Evolutionary conservation across 768 basidiomycete genomes (phyloP).

Genomic region (Serendipita indica): DNA sequence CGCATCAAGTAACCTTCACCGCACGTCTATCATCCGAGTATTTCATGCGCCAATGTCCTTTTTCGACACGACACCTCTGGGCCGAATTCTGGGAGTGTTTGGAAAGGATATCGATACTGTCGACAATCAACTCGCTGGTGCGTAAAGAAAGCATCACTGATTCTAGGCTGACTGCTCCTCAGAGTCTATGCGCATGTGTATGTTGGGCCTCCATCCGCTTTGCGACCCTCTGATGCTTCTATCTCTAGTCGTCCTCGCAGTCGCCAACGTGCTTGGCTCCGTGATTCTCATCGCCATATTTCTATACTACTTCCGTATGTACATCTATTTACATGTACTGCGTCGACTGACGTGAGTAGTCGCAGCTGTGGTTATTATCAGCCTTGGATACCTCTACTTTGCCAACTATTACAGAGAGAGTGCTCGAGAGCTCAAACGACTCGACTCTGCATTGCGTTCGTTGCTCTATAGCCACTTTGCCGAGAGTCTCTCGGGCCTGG

Average conservation of each 20-base stretch:
- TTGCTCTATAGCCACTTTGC: constrained; percentile 64
- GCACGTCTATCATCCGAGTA: constrained; percentile 37
- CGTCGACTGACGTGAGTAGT: constrained; percentile 28
- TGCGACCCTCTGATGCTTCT: background rate
- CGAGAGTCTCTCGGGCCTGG: constrained; percentile 56
- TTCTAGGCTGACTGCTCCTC: background rate
- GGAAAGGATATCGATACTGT: constrained; percentile 53
- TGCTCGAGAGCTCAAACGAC: constrained; percentile 55
- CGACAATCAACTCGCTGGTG: constrained; percentile 46
- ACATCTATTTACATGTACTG: background rate
- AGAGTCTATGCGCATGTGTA: constrained; percentile 47
- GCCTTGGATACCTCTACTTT: constrained; percentile 48
- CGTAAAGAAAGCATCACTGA: constrained; percentile 13
- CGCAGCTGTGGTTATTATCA: constrained; percentile 37
- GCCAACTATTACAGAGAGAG: constrained; percentile 55
- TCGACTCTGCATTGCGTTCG: constrained; percentile 40
- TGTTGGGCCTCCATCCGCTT: constrained; percentile 17
- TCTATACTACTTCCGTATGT: constrained; percentile 47
- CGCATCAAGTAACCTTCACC: constrained; percentile 50
- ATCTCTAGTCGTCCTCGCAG: constrained; percentile 32
- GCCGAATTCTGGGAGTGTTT: constrained; percentile 46
- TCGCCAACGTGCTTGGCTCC: constrained; percentile 37
- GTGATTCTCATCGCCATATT: constrained; percentile 42
- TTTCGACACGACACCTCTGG: constrained; percentile 56
- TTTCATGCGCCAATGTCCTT: constrained; percentile 64